A percentile compares a stretch with the other conserved stretches of the same genome.
Conservation (phyloP, 345 rosid genomes). For the Hypericum androsaemum region DNA sequence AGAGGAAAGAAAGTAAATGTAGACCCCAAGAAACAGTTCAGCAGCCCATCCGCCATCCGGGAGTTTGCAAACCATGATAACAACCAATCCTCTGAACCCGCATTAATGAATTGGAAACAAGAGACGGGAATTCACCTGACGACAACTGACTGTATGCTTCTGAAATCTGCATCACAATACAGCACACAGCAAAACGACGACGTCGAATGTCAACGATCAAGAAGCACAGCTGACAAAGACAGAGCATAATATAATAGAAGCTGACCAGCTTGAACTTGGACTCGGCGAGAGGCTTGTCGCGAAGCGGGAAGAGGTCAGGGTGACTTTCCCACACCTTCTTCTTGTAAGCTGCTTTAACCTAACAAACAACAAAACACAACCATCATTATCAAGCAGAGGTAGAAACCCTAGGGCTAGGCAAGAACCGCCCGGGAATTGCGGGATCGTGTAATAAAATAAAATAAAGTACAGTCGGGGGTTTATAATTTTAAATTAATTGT, state of each 20-base stretch:
- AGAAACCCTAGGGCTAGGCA: too few relatives aligned
- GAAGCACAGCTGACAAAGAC: neutral
- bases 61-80: neutral
- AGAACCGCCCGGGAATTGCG: neutral
- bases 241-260: neutral
- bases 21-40: too few relatives aligned
- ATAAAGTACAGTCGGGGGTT: too few relatives aligned
- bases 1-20: too few relatives aligned
- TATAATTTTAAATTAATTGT: neutral
- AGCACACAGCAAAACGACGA: neutral
- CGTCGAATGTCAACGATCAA: neutral
- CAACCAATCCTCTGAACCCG: neutral
- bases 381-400: neutral
- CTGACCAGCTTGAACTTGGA: constrained; percentile 65
- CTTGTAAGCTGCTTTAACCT: constrained; percentile 80
- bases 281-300: constrained; percentile 57
- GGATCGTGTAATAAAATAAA: neutral
- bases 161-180: constrained; percentile 1
- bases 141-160: neutral
- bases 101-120: neutral
- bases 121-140: neutral
- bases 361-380: neutral
- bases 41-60: neutral
- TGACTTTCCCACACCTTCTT: constrained; percentile 83
- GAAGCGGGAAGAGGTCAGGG: constrained; percentile 73